These are phyloP conservation scores for Ceratocystis cacaofunesta DNA, from an alignment of 2,329 filamentous ascomycete genomes.

Conservation along the genomic window DNA sequence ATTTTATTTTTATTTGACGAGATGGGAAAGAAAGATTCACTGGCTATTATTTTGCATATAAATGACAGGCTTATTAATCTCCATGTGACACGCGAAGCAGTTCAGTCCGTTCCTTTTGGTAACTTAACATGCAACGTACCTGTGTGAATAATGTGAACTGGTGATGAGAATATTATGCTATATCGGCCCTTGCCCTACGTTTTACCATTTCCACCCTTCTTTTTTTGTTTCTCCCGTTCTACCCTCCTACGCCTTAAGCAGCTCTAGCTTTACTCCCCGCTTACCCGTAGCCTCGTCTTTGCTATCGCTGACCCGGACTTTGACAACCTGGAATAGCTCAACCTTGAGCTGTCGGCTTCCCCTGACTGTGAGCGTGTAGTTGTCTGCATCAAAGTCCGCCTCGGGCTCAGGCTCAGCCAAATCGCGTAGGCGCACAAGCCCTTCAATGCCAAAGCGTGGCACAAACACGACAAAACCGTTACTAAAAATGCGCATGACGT, in stretches of 20 bases:
- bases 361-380: constrained; percentile 55
- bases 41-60: constrained; percentile 14
- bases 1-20: constrained; percentile 15
- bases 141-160: background rate
- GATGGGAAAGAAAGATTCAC: constrained; percentile 14
- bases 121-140: background rate
- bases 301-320: constrained; percentile 77
- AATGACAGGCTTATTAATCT: constrained; percentile 8
- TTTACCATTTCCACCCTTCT: background rate
- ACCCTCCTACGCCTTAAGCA: constrained; percentile 30
- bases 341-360: constrained; percentile 44
- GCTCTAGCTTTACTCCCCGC: constrained; percentile 68
- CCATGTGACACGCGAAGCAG: no score
- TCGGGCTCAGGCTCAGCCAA: constrained; percentile 59
- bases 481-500: constrained; percentile 92
- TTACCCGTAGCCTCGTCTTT: constrained; percentile 94
- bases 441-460: constrained; percentile 88
- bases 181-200: background rate
- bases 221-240: constrained; percentile 9
- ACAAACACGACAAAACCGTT: constrained; percentile 97
- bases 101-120: background rate
- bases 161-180: background rate
- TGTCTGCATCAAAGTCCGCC: constrained; percentile 70
- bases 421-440: constrained; percentile 73
- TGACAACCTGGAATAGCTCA: constrained; percentile 84